These are phyloP conservation scores for Stereocaulon alpinum DNA, from an alignment of 495 filamentous ascomycete genomes.

Conservation along the genomic window DNA sequence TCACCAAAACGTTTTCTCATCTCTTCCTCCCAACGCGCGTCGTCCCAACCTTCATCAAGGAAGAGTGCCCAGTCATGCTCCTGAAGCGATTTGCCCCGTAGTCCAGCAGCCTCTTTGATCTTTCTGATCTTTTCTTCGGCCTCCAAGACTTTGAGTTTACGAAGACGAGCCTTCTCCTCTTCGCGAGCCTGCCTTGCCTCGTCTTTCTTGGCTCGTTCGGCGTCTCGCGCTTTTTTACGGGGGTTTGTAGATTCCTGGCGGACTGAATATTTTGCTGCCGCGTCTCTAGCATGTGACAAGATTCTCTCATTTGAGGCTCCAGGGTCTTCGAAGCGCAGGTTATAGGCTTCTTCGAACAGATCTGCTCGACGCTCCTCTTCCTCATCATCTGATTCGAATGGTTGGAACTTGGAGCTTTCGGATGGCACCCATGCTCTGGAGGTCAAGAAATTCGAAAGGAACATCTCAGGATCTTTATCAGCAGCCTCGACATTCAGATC, in stretches of 20 bases:
- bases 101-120: slow-evolving; percentile 78
- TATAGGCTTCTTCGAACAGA: slow-evolving; percentile 85
- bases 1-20: slow-evolving; percentile 82
- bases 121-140: slow-evolving; percentile 68
- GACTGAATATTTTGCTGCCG: slow-evolving; percentile 67
- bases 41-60: slow-evolving; percentile 76
- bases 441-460: slow-evolving; percentile 79
- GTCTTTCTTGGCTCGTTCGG: slow-evolving; percentile 64
- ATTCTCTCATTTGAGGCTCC: slow-evolving; percentile 71
- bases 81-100: slow-evolving; percentile 55
- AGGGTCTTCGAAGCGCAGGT: slow-evolving; percentile 91
- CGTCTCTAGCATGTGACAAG: slow-evolving; percentile 77
- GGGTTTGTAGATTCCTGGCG: slow-evolving; percentile 68
- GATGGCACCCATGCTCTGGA: slow-evolving; percentile 78
- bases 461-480: slow-evolving; percentile 83
- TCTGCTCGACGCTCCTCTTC: slow-evolving; percentile 76
- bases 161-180: slow-evolving; percentile 70
- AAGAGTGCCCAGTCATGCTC: slow-evolving; percentile 72
- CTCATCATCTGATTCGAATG: slow-evolving; percentile 87
- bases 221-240: slow-evolving; percentile 65
- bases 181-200: slow-evolving; percentile 65
- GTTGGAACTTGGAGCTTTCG: slow-evolving; percentile 47
- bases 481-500: slow-evolving; percentile 59
- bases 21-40: slow-evolving; percentile 76
- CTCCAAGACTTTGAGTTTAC: slow-evolving; percentile 81